Conservation (phyloP, 2,329 filamentous ascomycete genomes). For the Aspergillus sp. region DNA sequence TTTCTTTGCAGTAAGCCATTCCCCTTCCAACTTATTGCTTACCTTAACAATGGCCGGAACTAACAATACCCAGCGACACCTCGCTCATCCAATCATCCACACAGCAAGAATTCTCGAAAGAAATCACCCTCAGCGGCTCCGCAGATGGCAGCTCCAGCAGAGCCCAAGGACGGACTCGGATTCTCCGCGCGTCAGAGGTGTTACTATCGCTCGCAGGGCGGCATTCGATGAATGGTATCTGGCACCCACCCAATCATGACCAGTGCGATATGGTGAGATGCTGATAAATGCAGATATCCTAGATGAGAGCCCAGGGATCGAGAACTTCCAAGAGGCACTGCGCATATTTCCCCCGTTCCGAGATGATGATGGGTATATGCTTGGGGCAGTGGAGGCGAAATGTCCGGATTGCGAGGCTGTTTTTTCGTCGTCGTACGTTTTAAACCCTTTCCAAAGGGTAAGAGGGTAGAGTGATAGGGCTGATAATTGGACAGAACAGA, state of each 20-base stretch:
- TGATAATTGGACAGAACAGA: slow-evolving; percentile 12
- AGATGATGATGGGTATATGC: slow-evolving; percentile 16
- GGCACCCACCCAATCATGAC: neutral
- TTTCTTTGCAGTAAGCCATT: neutral
- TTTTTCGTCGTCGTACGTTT: slow-evolving; percentile 22
- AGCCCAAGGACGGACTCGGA: slow-evolving; percentile 11
- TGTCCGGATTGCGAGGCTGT: slow-evolving; percentile 26
- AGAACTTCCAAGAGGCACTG: slow-evolving; percentile 20
- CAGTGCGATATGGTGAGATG: neutral
- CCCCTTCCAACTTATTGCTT: slow-evolving; percentile 1
- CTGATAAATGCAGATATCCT: slow-evolving; percentile 3
- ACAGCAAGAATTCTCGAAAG: slow-evolving; percentile 13
- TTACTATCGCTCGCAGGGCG: slow-evolving; percentile 14
- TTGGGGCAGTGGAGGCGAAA: slow-evolving; percentile 14
- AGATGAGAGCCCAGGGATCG: slow-evolving; percentile 12
- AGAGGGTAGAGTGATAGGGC: neutral
- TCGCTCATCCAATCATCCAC: slow-evolving; percentile 3
- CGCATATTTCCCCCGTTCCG: slow-evolving; percentile 21
- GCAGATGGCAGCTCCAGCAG: slow-evolving; percentile 7
- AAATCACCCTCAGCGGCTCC: slow-evolving; percentile 10
- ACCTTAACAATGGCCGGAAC: slow-evolving; percentile 6
- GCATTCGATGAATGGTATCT: neutral
- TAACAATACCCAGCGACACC: neutral
- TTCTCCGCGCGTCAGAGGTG: slow-evolving; percentile 18
- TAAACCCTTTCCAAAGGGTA: neutral